Percentiles rank a stretch among this genome's conserved stretches.
These are phyloP conservation scores for Ensete ventricosum DNA, from an alignment of 176 grass and related monocot genomes.

Conservation along the genomic window DNA sequence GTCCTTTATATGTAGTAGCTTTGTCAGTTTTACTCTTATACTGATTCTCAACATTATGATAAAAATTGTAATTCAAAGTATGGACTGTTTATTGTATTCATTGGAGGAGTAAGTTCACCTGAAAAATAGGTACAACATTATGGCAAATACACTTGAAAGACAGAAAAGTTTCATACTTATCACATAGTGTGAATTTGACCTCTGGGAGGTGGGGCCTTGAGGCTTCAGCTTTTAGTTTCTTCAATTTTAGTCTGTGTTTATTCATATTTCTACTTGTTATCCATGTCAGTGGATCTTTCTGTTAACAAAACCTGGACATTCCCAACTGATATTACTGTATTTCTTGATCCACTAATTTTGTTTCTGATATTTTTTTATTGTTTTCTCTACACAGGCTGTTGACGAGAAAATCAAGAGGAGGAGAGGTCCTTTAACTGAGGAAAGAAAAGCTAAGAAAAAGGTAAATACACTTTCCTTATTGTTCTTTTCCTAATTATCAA, in stretches of 20 bases:
- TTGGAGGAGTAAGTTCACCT: not conserved
- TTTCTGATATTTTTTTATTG: slow-evolving; percentile 18
- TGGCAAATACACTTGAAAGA: not conserved
- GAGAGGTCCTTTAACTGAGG: slow-evolving; percentile 26
- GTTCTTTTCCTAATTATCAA: not conserved
- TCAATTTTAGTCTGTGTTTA: not conserved
- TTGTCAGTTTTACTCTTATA: not conserved
- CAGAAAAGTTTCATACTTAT: not conserved
- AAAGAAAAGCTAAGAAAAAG: slow-evolving; percentile 75
- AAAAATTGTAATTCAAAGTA: not conserved
- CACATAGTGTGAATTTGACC: not conserved
- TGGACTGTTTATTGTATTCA: not conserved
- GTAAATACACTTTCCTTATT: slow-evolving; percentile 22
- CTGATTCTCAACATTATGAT: not conserved
- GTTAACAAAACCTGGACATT: not conserved
- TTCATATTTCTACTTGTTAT: not conserved
- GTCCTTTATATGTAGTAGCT: not conserved
- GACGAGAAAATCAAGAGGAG: slow-evolving; percentile 53
- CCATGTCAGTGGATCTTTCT: not conserved
- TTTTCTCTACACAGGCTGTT: slow-evolving; percentile 31
- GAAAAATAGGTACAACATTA: not conserved
- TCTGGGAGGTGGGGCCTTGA: not conserved
- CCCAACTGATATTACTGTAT: not conserved
- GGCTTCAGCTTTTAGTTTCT: not conserved
- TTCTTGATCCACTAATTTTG: slow-evolving; percentile 1